These are phyloP conservation scores for Eimeria maxima DNA, from an alignment of 169 alveolate genomes.

Conservation along the genomic window DNA sequence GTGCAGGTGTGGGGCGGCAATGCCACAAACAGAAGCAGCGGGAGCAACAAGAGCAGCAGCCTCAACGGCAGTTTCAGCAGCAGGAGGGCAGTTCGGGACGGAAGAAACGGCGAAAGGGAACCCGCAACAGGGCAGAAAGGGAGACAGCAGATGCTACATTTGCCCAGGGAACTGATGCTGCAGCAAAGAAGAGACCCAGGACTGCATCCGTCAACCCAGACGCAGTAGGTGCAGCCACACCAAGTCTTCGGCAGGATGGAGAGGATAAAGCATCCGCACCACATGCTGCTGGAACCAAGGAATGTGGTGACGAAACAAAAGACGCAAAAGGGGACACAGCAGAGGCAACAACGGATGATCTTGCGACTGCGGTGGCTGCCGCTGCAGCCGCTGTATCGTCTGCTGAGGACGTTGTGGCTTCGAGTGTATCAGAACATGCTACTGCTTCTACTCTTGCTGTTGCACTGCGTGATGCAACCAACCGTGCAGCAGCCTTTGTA, in stretches of 20 bases:
- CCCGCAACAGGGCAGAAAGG: conserved; percentile 31
- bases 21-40: neutral
- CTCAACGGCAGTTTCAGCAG: conserved; percentile 16
- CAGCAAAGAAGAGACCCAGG: conserved; percentile 45
- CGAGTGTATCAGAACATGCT: neutral
- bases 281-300: neutral
- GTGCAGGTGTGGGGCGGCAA: neutral
- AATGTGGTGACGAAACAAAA: neutral
- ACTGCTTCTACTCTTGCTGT: conserved; percentile 37
- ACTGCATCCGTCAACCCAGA: neutral
- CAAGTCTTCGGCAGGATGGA: neutral
- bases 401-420: conserved; percentile 25
- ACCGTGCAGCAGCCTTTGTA: conserved; percentile 94
- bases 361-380: neutral
- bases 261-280: conserved; percentile 1
- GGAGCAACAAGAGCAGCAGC: conserved; percentile 1
- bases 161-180: neutral
- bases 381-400: conserved; percentile 43
- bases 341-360: neutral
- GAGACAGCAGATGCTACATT: neutral
- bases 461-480: conserved; percentile 28
- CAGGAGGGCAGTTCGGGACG: neutral
- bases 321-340: conserved; percentile 27
- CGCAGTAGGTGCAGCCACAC: neutral
- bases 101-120: conserved; percentile 58